Conservation (phyloP, 2,329 filamentous ascomycete genomes). For the Botrytis tulipae region DNA sequence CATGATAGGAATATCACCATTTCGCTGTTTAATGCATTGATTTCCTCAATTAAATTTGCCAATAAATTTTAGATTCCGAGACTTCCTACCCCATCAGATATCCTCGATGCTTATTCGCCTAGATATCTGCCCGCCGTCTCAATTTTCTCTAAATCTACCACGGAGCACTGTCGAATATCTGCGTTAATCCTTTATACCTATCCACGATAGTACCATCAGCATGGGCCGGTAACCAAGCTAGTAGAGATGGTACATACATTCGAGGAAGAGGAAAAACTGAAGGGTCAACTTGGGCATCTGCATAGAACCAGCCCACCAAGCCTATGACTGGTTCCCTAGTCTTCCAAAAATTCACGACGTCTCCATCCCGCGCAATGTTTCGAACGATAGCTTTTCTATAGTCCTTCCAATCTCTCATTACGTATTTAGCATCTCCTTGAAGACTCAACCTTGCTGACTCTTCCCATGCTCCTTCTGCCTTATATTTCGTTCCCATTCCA, state of each 20-base stretch:
- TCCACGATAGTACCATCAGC: neutral
- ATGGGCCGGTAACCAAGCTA: neutral
- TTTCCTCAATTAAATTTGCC: neutral
- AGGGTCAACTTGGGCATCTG: neutral
- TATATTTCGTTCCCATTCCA: neutral
- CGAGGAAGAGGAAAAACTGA: neutral
- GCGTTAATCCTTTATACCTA: slow-evolving; percentile 8
- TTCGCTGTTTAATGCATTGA: neutral
- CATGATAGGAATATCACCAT: neutral
- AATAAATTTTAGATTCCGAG: neutral
- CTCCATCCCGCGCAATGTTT: neutral
- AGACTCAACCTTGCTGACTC: neutral
- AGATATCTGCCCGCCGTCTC: neutral
- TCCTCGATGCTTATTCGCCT: neutral
- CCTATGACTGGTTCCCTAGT: neutral
- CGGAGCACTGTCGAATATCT: neutral
- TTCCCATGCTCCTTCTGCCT: neutral
- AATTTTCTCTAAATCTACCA: neutral
- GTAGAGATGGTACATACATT: neutral
- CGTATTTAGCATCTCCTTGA: neutral
- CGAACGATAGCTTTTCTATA: neutral
- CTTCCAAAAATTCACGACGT: neutral
- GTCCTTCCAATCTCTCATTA: neutral
- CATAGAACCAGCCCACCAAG: neutral
- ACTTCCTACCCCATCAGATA: neutral